Evolutionary conservation across 768 basidiomycete genomes (phyloP), one percentile per base, ranked within the genome.

Genomic region (Sutorius australiensis): DNA sequence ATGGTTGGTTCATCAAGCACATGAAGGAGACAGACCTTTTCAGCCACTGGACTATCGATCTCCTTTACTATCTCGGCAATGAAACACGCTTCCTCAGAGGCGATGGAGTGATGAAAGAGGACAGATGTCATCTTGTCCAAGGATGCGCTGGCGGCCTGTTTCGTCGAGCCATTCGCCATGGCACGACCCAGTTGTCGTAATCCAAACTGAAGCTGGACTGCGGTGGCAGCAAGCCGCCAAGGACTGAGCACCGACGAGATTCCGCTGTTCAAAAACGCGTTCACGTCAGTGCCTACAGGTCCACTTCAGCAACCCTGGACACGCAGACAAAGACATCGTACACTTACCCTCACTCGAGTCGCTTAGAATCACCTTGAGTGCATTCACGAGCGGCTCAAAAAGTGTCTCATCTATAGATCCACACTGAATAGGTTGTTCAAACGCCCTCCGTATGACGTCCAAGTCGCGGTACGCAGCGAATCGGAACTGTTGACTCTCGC

Each of bases 151-250:
- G 86, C 85, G 11, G 75, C 73, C 51, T 77, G 70, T 54, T 73
- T 59, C 51, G 79, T 37, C 10, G 76, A 72, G 37, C 84, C 82
- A 36, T 80, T 77, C n/a, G 75, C 71, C 31, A 92, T 75, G 11
- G 82, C 82, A 45, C 84, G 79, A 16, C 84, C 86, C 61, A 92
- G 71, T 59, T 89, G 87, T 63, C 86, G 81, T 48, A 92, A 74
- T 39, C 84, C 81, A 36, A 92, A 78, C 53, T 89, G 86, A 56
- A 91, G 77, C 59, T 89, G 85, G 50, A 91, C 86, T 6, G 86
- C 84, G 0, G 91, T 90, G 3, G 87, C 87, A 10, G 87, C 82
- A 24, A 92, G 79, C 62, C 87, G 89, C 88, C 90, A 92, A 0
- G 89, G 90, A 55, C 87, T 90, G 28, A 92, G 72, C 31, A 87